phyloP scores from a whole-genome alignment of 305 asterid species.

The Salvia sclarea region DNA sequence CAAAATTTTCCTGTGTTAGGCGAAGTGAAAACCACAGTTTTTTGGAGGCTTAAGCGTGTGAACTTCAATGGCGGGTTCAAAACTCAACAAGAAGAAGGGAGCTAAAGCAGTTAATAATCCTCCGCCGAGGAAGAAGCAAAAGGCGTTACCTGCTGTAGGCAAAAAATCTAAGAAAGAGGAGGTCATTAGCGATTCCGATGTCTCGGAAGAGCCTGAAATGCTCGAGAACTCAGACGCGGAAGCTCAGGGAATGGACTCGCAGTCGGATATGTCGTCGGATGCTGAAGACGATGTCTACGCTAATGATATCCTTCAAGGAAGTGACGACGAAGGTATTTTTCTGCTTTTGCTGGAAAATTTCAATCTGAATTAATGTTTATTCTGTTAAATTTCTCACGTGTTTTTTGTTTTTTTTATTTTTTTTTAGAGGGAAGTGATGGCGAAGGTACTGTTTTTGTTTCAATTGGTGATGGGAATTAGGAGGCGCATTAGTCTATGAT shows the following conservation, averaged over 20 bases:
- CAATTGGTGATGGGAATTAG: constrained; percentile 1
- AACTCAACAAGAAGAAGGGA: constrained; percentile 43
- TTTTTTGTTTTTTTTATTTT: constrained; percentile 11
- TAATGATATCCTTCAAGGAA: constrained; percentile 58
- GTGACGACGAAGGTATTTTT: constrained; percentile 63
- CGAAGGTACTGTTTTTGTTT: constrained; percentile 46
- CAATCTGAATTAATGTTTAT: background rate
- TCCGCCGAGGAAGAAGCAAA: constrained; percentile 68
- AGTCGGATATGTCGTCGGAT: constrained; percentile 67
- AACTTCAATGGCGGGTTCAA: constrained; percentile 61
- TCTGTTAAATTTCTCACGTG: background rate
- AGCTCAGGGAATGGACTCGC: constrained; percentile 46
- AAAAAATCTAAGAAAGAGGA: constrained; percentile 50
- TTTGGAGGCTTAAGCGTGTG: constrained; percentile 15
- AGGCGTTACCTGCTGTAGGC: constrained; percentile 37
- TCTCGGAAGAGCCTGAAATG: constrained; percentile 40
- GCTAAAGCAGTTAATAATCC: constrained; percentile 33
- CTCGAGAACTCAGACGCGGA: constrained; percentile 45
- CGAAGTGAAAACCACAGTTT: constrained; percentile 16
- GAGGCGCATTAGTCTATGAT: background rate
- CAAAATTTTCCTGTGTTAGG: background rate
- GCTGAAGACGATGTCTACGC: constrained; percentile 81
- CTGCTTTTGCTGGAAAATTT: constrained; percentile 8
- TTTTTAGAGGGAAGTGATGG: constrained; percentile 44
- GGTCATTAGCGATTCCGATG: constrained; percentile 51